These are phyloP conservation scores for Aristolochia contorta DNA, from an alignment of 164 flowering plant species.

Conservation along the genomic window DNA sequence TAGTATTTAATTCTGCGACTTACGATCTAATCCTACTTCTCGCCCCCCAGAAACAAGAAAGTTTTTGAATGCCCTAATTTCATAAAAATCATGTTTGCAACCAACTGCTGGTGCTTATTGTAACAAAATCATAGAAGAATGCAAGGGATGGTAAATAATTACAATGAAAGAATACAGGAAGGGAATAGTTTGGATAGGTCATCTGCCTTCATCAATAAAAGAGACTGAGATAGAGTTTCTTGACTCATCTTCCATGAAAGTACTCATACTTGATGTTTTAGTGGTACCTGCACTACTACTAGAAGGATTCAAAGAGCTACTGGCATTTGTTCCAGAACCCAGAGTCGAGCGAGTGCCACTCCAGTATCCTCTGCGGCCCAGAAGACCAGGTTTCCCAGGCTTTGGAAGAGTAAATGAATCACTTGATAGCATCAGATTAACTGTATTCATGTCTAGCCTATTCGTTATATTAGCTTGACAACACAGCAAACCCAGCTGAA, in stretches of 20 bases:
- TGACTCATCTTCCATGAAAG: slow-evolving; percentile 43
- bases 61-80: too few species aligned
- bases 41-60: too few species aligned
- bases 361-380: slow-evolving; percentile 55
- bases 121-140: too few species aligned
- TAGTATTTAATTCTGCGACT: too few species aligned
- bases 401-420: slow-evolving; percentile 56
- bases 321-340: slow-evolving; percentile 19
- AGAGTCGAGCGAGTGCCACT: slow-evolving; percentile 23
- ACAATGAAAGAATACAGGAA: neutral
- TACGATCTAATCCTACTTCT: too few species aligned
- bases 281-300: slow-evolving; percentile 19
- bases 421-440: slow-evolving; percentile 59
- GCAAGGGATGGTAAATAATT: too few species aligned
- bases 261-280: slow-evolving; percentile 25
- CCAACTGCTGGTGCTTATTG: too few species aligned
- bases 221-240: slow-evolving; percentile 63
- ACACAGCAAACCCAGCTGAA: slow-evolving; percentile 63
- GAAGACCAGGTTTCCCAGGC: slow-evolving; percentile 71
- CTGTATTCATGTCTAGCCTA: slow-evolving; percentile 64
- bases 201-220: slow-evolving; percentile 71
- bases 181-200: neutral
- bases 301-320: neutral
- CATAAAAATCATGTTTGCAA: too few species aligned
- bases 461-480: slow-evolving; percentile 55